phyloP scores from a whole-genome alignment of 2,329 filamentous ascomycete species.

The Fusarium penzigii region DNA sequence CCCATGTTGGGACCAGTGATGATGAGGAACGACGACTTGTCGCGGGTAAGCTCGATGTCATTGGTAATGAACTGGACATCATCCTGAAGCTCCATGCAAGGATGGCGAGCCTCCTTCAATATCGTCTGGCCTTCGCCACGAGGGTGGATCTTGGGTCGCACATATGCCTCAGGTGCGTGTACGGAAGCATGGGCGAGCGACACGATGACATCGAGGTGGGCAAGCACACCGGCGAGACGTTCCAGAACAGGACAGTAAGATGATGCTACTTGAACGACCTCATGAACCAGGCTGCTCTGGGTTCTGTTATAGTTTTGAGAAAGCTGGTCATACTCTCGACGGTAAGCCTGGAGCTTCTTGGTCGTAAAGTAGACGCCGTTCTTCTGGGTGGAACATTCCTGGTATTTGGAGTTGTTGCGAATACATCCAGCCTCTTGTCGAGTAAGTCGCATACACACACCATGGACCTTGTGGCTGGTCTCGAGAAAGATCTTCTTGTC shows the following conservation, averaged over 20 bases:
- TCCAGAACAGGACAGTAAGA: constrained; percentile 95
- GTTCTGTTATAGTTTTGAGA: constrained; percentile 95
- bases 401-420: constrained; percentile 84
- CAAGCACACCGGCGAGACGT: constrained; percentile 81
- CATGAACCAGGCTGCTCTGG: constrained; percentile 84
- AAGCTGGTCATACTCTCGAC: constrained; percentile 90
- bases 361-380: constrained; percentile 99
- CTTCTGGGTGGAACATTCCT: constrained; percentile 97
- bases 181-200: constrained; percentile 91
- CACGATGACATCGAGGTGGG: constrained; percentile 93
- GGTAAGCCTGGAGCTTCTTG: constrained; percentile 72
- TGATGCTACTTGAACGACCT: constrained; percentile 89
- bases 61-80: constrained; percentile 99
- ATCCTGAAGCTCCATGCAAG: constrained; percentile 98
- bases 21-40: constrained; percentile 85
- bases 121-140: constrained; percentile 86
- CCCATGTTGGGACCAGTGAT: constrained; percentile 99
- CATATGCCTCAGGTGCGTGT: constrained; percentile 89
- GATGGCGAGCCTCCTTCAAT: constrained; percentile 90
- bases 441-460: constrained; percentile 94
- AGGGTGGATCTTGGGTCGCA: constrained; percentile 85
- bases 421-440: constrained; percentile 90
- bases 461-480: constrained; percentile 85
- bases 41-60: constrained; percentile 79
- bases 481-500: constrained; percentile 99